Base-by-base conservation (phyloP, 768 basidiomycete genomes). In the Leccinum fibrillosum region DNA sequence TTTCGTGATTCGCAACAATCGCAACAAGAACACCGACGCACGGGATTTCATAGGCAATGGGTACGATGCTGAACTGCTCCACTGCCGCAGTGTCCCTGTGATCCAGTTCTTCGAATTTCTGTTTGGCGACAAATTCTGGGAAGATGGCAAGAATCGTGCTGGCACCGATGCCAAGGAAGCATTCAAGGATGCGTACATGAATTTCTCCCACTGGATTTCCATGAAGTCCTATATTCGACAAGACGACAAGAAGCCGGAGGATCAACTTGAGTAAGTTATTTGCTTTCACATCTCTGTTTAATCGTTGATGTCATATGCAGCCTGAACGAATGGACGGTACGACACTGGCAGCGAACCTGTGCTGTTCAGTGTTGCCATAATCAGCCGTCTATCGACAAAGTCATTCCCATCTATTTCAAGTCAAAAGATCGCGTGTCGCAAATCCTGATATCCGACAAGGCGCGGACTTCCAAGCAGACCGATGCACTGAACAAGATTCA, bases 401-500 rank as follows among this genome's bases (percentile, higher is more conserved):
- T 19, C 19, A 44, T 44, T 44, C 42, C 42, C 0, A 44, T 56
- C 2, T 53, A 21, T 5, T 56, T 42, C 51, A 53, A 52, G 25
- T 9, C 11, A 11, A 19, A 19, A 6, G 42, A 44, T 9, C 10
- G 19, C 42, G 17, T 44, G 21, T 56, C 52, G 4, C 52, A 56
- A 32, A 54, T 56, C 4, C 21, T 56, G 39, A 54, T 56, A 15
- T 56, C 39, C 0, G 53, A 54, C 28, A 53, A 53, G 13, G 52
- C 52, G 11, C 15, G 21, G 0, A 37, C 25, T 48, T 6, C 42
- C 19, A 19, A 19, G 5, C 19, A 44, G 19, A 11, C 10, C 1
- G 42, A 44, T 12, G 19, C 19, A 0, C 23, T 37, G 23, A 52
- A 1, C 8, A 23, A 35, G 23, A 52, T 52, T 3, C 15, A 37